Evolutionary conservation across 2,329 filamentous ascomycete genomes (phyloP).

Genomic region (Alternaria gaisen): DNA sequence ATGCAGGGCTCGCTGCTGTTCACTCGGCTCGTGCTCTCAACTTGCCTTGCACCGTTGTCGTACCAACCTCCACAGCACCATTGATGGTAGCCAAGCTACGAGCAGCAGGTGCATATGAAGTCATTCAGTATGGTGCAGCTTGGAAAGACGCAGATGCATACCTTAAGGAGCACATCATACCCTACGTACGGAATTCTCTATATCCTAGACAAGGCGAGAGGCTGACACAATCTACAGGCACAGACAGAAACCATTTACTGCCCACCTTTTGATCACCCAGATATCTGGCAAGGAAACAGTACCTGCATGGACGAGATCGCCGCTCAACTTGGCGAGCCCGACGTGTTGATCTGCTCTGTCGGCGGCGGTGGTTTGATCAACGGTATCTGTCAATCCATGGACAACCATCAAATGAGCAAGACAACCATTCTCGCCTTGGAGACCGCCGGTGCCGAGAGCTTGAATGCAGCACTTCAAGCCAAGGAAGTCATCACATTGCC

Average conservation of each 20-base stretch:
- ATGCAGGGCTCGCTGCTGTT: slow-evolving; percentile 84
- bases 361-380: slow-evolving; percentile 83
- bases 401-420: slow-evolving; percentile 50
- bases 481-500: slow-evolving; percentile 69
- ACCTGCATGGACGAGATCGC: slow-evolving; percentile 65
- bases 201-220: neutral
- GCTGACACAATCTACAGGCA: slow-evolving; percentile 40
- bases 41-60: slow-evolving; percentile 76
- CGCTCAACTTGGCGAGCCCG: slow-evolving; percentile 60
- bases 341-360: slow-evolving; percentile 78
- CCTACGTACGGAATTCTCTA: slow-evolving; percentile 34
- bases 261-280: slow-evolving; percentile 73
- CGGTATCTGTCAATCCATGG: slow-evolving; percentile 76
- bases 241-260: slow-evolving; percentile 64
- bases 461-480: slow-evolving; percentile 69
- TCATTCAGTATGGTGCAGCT: slow-evolving; percentile 72
- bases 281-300: slow-evolving; percentile 72
- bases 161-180: slow-evolving; percentile 67
- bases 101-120: slow-evolving; percentile 70
- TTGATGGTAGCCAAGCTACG: slow-evolving; percentile 77
- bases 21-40: slow-evolving; percentile 72
- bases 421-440: slow-evolving; percentile 74
- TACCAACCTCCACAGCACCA: slow-evolving; percentile 71
- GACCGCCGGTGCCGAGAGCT: slow-evolving; percentile 75
- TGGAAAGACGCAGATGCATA: slow-evolving; percentile 76